These are phyloP conservation scores for Neopestalotiopsis clavispora DNA, from an alignment of 2,329 filamentous ascomycete genomes.

Conservation along the genomic window DNA sequence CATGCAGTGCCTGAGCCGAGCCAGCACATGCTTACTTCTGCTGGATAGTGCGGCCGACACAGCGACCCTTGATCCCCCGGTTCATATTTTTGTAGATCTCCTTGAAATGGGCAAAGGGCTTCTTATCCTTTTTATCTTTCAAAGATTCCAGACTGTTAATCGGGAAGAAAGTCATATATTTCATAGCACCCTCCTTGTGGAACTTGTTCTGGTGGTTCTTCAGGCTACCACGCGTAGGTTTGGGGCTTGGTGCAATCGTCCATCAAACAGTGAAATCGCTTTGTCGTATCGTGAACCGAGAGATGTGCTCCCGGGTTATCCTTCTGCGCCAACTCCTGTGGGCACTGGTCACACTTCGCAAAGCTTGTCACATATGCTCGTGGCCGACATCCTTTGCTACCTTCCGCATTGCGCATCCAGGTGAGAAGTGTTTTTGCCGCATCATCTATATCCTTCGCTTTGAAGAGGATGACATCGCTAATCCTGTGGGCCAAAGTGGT, in stretches of 20 bases:
- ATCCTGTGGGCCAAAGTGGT: no score
- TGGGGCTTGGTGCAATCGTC: slow-evolving; percentile 88
- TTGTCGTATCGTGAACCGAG: slow-evolving; percentile 77
- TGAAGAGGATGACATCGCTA: no score
- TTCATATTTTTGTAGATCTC: slow-evolving; percentile 97
- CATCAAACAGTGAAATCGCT: slow-evolving; percentile 80
- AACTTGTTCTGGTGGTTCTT: slow-evolving; percentile 93
- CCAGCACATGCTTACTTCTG: neutral
- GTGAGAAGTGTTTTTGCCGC: no score
- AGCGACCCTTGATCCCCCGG: slow-evolving; percentile 96
- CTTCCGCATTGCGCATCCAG: no score
- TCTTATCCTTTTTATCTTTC: slow-evolving; percentile 73
- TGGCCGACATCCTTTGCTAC: no score
- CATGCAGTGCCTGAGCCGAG: neutral
- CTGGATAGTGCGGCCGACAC: slow-evolving; percentile 76
- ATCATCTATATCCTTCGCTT: no score
- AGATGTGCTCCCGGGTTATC: slow-evolving; percentile 86
- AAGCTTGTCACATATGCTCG: slow-evolving; percentile 83
- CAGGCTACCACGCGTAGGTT: slow-evolving; percentile 87
- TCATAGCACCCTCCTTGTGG: slow-evolving; percentile 74
- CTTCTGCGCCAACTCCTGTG: slow-evolving; percentile 82
- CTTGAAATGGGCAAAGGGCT: slow-evolving; percentile 59
- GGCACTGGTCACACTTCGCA: slow-evolving; percentile 80
- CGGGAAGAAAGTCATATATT: slow-evolving; percentile 73
- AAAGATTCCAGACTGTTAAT: slow-evolving; percentile 66